A percentile compares a stretch with the other conserved stretches of the same genome.
Evolutionary conservation across 1,284 basidiomycete genomes (phyloP).

Genomic region (Thecaphora thlaspeos): DNA sequence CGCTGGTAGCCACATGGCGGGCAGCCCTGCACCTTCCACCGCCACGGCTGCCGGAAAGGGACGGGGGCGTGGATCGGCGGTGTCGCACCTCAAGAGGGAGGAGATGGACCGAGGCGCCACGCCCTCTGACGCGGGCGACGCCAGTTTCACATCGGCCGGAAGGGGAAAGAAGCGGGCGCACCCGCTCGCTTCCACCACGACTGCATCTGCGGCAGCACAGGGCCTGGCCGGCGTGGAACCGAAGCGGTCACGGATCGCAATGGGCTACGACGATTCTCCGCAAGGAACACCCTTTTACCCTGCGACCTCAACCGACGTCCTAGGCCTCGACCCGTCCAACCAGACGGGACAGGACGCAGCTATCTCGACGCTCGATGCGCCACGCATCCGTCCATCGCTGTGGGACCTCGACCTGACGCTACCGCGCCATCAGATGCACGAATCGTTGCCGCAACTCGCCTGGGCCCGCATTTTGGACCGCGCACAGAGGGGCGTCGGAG

Average conservation of each 20-base stretch:
- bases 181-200: no score
- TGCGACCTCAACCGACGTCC: no score
- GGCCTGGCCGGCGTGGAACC: background rate
- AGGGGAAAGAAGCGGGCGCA: conserved; percentile 1
- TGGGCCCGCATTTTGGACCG: conserved; percentile 49
- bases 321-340: no score
- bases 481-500: conserved; percentile 46
- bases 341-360: no score
- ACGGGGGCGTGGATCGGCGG: conserved; percentile 8
- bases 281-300: conserved; percentile 6
- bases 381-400: conserved; percentile 21
- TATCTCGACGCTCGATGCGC: no score
- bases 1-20: conserved; percentile 6
- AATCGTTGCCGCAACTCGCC: conserved; percentile 31
- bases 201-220: background rate
- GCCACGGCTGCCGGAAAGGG: conserved; percentile 15
- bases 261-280: background rate
- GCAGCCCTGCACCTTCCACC: conserved; percentile 25
- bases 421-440: conserved; percentile 7
- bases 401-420: conserved; percentile 38
- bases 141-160: background rate
- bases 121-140: conserved; percentile 18
- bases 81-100: conserved; percentile 1
- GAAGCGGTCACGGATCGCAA: background rate
- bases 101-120: conserved; percentile 15